Conservation (phyloP, 2,329 filamentous ascomycete genomes). For the Sporothrix euskadiensis region DNA sequence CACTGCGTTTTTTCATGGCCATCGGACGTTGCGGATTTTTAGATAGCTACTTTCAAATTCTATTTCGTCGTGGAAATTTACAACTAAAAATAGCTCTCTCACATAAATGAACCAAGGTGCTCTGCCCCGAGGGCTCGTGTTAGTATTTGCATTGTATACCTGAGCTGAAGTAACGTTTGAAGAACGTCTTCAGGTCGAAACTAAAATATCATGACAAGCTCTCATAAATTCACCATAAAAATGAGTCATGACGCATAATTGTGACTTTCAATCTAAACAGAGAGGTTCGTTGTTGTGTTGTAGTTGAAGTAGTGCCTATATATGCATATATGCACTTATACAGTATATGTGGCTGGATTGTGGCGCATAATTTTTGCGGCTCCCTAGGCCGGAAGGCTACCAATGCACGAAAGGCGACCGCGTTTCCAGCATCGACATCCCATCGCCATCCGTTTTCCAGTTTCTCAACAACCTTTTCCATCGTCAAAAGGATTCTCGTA, state of each 20-base stretch:
- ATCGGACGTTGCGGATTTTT: slow-evolving; percentile 15
- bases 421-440: slow-evolving; percentile 19
- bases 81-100: neutral
- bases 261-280: neutral
- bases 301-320: neutral
- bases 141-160: neutral
- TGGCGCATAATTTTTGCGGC: slow-evolving; percentile 1
- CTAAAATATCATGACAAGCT: neutral
- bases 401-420: slow-evolving; percentile 5
- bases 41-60: neutral
- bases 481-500: neutral
- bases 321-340: slow-evolving; percentile 1
- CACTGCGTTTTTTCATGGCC: neutral
- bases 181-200: neutral
- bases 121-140: too few relatives aligned
- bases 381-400: neutral
- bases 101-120: neutral
- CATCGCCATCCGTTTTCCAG: neutral
- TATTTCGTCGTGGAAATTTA: neutral
- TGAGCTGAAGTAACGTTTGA: neutral
- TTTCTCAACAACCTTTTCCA: neutral
- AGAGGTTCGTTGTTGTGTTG: neutral
- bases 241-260: neutral
- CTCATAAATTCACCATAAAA: neutral
- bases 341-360: slow-evolving; percentile 7